These are phyloP conservation scores for Coemansia erecta DNA, from an alignment of 192 early-diverging fungal genomes.

Conservation along the genomic window DNA sequence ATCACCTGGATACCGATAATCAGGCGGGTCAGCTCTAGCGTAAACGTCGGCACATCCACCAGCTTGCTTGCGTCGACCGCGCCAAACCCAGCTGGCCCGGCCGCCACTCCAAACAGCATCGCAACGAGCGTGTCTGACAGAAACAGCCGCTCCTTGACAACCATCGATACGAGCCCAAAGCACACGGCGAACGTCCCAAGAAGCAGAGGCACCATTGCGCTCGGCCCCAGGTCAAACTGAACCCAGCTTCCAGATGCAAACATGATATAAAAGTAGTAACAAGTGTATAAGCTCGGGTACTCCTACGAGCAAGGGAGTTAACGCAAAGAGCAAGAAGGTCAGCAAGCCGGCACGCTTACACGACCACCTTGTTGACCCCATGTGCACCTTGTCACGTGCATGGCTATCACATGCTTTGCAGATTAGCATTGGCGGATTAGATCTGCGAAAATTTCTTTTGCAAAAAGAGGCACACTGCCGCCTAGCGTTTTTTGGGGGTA, in stretches of 20 bases:
- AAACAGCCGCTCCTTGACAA: constrained; percentile 67
- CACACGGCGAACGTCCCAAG: constrained; percentile 67
- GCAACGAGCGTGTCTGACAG: constrained; percentile 77
- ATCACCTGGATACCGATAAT: constrained; percentile 81
- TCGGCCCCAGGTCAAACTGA: constrained; percentile 13
- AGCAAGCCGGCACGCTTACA: too few species aligned
- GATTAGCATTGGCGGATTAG: too few species aligned
- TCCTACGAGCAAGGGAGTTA: neutral
- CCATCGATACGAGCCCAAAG: constrained; percentile 61
- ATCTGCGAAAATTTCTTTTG: neutral
- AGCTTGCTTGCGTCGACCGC: constrained; percentile 63
- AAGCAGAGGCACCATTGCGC: constrained; percentile 38
- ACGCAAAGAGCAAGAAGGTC: too few species aligned
- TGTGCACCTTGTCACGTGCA: too few species aligned
- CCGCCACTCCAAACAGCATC: constrained; percentile 68
- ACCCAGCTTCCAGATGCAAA: constrained; percentile 12
- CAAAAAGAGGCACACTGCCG: constrained; percentile 6
- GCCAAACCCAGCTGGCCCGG: constrained; percentile 70
- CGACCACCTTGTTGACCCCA: too few species aligned
- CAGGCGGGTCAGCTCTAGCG: constrained; percentile 67
- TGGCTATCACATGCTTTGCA: too few species aligned
- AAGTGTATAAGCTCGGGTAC: neutral
- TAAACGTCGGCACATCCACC: constrained; percentile 45
- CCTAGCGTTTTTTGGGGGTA: too few species aligned
- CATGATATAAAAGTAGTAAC: neutral